A percentile compares a stretch with the other conserved stretches of the same genome.
Conservation (phyloP, 2,329 filamentous ascomycete genomes). For the Pseudocercospora eumusae region DNA sequence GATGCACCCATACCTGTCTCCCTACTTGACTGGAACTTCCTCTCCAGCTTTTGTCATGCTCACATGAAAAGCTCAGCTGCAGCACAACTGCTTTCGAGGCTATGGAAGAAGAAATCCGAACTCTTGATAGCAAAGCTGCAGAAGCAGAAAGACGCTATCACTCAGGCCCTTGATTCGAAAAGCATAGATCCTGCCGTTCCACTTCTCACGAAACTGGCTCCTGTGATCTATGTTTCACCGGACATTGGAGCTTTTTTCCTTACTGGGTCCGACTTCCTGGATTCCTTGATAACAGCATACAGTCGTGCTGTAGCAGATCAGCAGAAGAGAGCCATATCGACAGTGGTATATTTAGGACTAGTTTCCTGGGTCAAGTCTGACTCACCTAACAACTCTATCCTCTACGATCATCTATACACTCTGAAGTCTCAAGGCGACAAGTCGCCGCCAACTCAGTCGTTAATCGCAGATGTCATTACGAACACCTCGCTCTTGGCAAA, state of each 20-base stretch:
- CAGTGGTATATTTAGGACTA: constrained; percentile 74
- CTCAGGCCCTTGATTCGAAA: constrained; percentile 61
- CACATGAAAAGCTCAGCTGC: constrained; percentile 66
- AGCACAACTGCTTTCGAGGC: constrained; percentile 49
- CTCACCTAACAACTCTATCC: constrained; percentile 69
- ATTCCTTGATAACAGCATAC: constrained; percentile 69
- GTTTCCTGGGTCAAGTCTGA: constrained; percentile 67
- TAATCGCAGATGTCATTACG: constrained; percentile 81
- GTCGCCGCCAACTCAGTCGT: constrained; percentile 56
- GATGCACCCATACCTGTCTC: constrained; percentile 40
- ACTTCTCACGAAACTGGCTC: constrained; percentile 59
- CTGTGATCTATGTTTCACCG: constrained; percentile 63
- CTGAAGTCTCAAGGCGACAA: constrained; percentile 71
- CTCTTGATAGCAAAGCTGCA: constrained; percentile 59
- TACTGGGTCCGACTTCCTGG: constrained; percentile 83
- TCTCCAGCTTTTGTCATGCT: constrained; percentile 66
- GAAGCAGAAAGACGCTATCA: constrained; percentile 62
- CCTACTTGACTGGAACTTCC: constrained; percentile 65
- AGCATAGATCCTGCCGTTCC: constrained; percentile 31
- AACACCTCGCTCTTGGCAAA: constrained; percentile 73
- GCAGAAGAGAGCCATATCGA: constrained; percentile 68
- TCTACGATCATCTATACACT: constrained; percentile 81
- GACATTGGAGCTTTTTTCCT: constrained; percentile 65
- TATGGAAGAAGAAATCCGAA: constrained; percentile 57
- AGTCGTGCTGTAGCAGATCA: constrained; percentile 59